Percentiles rank a stretch among this genome's conserved stretches.
These are phyloP conservation scores for Chytriomyces sp. DNA, from an alignment of 192 early-diverging fungal species.

Conservation along the genomic window DNA sequence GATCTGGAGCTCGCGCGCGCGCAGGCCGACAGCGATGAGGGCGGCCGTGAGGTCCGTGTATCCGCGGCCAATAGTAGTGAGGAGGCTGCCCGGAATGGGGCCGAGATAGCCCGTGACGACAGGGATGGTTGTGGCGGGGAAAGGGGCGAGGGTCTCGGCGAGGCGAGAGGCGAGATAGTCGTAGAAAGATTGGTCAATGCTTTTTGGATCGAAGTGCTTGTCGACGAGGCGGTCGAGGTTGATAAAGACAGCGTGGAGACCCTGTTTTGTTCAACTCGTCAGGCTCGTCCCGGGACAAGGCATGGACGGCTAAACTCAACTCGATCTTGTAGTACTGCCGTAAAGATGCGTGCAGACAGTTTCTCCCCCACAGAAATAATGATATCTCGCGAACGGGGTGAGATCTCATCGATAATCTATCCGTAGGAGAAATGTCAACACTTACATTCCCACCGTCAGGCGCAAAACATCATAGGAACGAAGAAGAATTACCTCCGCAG, in stretches of 20 bases:
- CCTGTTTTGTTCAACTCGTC: no score
- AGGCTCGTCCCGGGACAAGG: no score
- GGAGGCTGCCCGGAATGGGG: slow-evolving; percentile 90
- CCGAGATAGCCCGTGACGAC: slow-evolving; percentile 98
- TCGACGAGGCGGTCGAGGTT: slow-evolving; percentile 84
- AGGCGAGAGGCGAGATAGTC: slow-evolving; percentile 82
- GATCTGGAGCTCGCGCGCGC: slow-evolving; percentile 92
- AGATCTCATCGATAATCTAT: slow-evolving; percentile 91
- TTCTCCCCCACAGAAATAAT: slow-evolving; percentile 95
- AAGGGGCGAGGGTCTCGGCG: slow-evolving; percentile 50
- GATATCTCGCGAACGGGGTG: slow-evolving; percentile 92
- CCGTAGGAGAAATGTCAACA: not conserved
- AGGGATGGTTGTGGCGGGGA: slow-evolving; percentile 67
- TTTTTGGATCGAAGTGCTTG: slow-evolving; percentile 73
- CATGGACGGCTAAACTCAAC: no score
- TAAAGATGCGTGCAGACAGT: slow-evolving; percentile 87
- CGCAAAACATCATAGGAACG: not conserved
- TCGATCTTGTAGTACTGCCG: slow-evolving; percentile 73
- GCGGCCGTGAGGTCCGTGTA: slow-evolving; percentile 98
- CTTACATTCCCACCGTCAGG: not conserved
- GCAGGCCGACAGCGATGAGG: slow-evolving; percentile 84
- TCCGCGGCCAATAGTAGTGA: slow-evolving; percentile 91
- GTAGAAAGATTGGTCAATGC: slow-evolving; percentile 94
- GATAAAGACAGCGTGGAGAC: slow-evolving; percentile 81
- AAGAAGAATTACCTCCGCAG: slow-evolving; percentile 77